These are phyloP conservation scores for Cordyceps sp. DNA, from an alignment of 2,329 filamentous ascomycete genomes.

Conservation along the genomic window DNA sequence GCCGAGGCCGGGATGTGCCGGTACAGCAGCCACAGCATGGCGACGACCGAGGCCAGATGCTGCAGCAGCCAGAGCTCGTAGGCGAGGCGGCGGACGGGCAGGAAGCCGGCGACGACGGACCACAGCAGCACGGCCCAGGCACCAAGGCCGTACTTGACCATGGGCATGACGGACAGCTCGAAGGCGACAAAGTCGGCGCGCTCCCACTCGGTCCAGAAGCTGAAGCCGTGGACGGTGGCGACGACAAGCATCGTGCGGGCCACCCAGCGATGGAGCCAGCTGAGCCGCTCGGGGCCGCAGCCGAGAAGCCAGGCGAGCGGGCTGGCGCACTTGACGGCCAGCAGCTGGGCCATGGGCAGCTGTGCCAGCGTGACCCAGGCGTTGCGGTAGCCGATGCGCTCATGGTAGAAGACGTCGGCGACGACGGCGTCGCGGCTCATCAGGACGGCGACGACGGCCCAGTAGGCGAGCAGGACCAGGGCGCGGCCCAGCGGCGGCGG, in stretches of 20 bases:
- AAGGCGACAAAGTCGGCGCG: conserved; percentile 38
- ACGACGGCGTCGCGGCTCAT: conserved; percentile 31
- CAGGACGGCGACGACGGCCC: conserved; percentile 41
- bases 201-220: conserved; percentile 51
- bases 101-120: conserved; percentile 45
- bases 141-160: conserved; percentile 49
- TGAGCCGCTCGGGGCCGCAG: conserved; percentile 50
- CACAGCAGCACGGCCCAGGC: conserved; percentile 51
- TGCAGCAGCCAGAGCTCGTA: conserved; percentile 58
- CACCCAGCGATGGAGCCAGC: conserved; percentile 61
- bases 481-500: conserved; percentile 41
- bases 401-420: conserved; percentile 39
- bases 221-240: conserved; percentile 51
- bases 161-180: conserved; percentile 43
- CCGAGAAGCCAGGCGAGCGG: conserved; percentile 44
- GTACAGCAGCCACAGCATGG: conserved; percentile 47
- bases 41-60: conserved; percentile 43
- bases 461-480: conserved; percentile 36
- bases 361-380: conserved; percentile 51
- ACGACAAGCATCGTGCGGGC: conserved; percentile 53
- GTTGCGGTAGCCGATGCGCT: conserved; percentile 50
- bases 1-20: conserved; percentile 44
- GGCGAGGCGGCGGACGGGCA: conserved; percentile 45
- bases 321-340: conserved; percentile 42
- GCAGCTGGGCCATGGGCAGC: conserved; percentile 45